Base-by-base conservation (phyloP, 2,329 filamentous ascomycete species). In the Diaporthe citriasiana region DNA sequence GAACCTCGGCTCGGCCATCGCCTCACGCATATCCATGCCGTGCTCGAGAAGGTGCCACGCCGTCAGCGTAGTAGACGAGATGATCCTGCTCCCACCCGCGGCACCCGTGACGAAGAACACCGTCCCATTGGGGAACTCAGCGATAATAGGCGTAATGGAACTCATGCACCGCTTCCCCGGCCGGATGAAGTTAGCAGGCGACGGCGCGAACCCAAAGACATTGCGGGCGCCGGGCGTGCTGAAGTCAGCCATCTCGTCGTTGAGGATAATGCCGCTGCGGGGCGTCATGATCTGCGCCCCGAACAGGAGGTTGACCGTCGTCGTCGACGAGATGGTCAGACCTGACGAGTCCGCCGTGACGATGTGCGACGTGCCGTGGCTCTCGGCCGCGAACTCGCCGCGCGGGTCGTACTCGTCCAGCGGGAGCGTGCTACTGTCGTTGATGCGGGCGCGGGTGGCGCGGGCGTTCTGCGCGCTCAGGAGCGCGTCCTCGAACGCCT, bases 231-330 rank as follows among this genome's bases (percentile, higher is more conserved):
- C 90, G 0, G 96, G 95, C 78, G 97, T 95, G 65, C 92, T 94
- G 85, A 98, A 98, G 84, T 97, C 95, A 85, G 92, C 89, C 87
- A 90, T 90, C 82, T 93, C 88, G 81, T 91, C 87, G 82, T 92
- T 93, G 83, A 97, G 90, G 72, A 97, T 94, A 73, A 98, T 88
- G 25, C 95, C 95, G 0, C 95, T 95, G 78, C 93, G 89, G 0
- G 95, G 94, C 0, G 96, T 93, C 83, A 97, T 91, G 76, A 97
- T 82, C 27, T 91, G 88, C 38, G 92, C 93, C 59, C 96, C 96
- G 78, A 97, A 98, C 4, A 97, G 87, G 6, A 97, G 87, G 82
- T 98, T 98, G 73, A 98, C 87, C 0, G 96, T 98, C 0, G 95
- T 97, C 0, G 95, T 98, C 17, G 95, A 87, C 1, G 93, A 93